Conservation (phyloP, 495 filamentous ascomycete species). For the Aspergillus conjunctus region DNA sequence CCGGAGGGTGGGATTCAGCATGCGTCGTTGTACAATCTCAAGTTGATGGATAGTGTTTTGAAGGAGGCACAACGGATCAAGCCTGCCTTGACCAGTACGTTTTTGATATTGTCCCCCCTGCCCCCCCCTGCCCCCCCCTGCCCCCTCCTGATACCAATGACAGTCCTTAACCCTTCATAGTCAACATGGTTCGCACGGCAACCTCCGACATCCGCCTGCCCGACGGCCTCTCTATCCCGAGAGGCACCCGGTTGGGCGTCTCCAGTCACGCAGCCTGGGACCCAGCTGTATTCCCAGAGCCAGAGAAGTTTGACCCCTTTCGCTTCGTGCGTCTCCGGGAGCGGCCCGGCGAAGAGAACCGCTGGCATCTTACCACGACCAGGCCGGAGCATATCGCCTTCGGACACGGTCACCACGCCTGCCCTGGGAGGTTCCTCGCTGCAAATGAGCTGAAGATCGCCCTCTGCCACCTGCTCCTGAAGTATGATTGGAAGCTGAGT, state of each 20-base stretch:
- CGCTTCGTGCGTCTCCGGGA: constrained; percentile 31
- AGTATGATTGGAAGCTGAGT: no score
- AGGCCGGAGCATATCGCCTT: constrained; percentile 18
- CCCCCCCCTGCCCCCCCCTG: no score
- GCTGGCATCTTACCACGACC: constrained; percentile 1
- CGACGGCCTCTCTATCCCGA: constrained; percentile 17
- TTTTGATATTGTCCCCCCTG: no score
- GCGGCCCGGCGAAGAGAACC: constrained; percentile 7
- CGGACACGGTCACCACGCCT: constrained; percentile 40
- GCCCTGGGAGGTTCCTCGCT: constrained; percentile 59
- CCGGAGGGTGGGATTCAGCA: constrained; percentile 8
- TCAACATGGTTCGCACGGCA: constrained; percentile 40
- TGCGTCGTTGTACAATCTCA: constrained; percentile 15
- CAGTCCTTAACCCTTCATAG: constrained; percentile 16
- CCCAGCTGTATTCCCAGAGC: constrained; percentile 23
- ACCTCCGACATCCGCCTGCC: constrained; percentile 21
- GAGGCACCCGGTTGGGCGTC: constrained; percentile 23
- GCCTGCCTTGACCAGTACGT: constrained; percentile 37
- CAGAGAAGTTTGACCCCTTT: constrained; percentile 25
- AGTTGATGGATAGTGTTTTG: constrained; percentile 49
- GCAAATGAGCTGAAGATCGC: constrained; percentile 52
- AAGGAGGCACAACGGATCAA: constrained; percentile 50
- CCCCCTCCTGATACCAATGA: background rate
- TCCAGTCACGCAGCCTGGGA: constrained; percentile 25
- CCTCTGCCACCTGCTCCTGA: constrained; percentile 42